These are phyloP conservation scores for Amanita rubescens DNA, from an alignment of 768 basidiomycete genomes.

Conservation along the genomic window DNA sequence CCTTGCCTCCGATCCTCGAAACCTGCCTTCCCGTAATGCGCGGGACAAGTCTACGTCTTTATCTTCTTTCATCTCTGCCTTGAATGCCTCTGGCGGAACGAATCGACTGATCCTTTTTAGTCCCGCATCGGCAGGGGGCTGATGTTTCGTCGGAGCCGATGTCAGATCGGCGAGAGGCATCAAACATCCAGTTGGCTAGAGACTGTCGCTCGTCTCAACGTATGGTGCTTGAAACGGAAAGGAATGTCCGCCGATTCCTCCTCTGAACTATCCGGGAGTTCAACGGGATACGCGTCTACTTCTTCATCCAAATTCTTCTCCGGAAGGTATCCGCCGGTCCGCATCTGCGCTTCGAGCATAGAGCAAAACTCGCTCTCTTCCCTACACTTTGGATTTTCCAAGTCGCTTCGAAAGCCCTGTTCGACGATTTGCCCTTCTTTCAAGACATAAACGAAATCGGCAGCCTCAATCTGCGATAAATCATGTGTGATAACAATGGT, in stretches of 20 bases:
- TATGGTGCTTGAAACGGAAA: conserved; percentile 29
- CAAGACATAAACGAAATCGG: conserved; percentile 92
- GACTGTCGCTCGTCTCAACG: conserved; percentile 44
- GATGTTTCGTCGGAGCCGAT: conserved; percentile 15
- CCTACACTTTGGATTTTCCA: conserved; percentile 37
- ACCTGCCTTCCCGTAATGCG: conserved; percentile 11
- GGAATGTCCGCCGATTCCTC: conserved; percentile 31
- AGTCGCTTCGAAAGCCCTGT: conserved; percentile 78
- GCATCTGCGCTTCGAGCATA: conserved; percentile 55
- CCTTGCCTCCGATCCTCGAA: conserved; percentile 4
- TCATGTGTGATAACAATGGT: conserved; percentile 97
- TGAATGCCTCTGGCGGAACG: conserved; percentile 26
- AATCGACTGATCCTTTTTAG: conserved; percentile 23
- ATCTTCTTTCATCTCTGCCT: conserved; percentile 6
- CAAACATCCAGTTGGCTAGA: conserved; percentile 81
- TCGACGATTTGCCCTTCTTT: conserved; percentile 74
- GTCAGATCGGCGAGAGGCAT: conserved; percentile 67
- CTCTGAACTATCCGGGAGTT: conserved; percentile 21
- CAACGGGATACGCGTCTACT: conserved; percentile 1
- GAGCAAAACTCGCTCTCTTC: conserved; percentile 58
- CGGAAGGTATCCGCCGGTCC: conserved; percentile 43
- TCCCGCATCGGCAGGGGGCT: not conserved
- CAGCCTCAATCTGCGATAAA: conserved; percentile 64
- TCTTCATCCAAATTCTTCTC: conserved; percentile 21
- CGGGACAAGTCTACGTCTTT: conserved; percentile 17